Conservation (phyloP, 495 filamentous ascomycete species). For the Trichoderma erinaceum region DNA sequence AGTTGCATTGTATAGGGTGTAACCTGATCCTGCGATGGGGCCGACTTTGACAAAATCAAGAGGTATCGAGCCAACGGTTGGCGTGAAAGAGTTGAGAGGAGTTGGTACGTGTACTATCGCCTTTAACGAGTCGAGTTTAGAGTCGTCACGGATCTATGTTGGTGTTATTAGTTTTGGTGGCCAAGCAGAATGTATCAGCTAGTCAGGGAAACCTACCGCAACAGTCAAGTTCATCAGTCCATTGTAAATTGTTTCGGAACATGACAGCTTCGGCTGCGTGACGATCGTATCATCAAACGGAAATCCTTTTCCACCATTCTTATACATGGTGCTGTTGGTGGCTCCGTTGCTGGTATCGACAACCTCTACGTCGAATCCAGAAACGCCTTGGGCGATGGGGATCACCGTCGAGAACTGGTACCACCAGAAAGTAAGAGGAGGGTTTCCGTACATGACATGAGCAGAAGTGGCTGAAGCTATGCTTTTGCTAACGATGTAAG, state of each 20-base stretch:
- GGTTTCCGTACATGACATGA: constrained; percentile 14
- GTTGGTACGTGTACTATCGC: background rate
- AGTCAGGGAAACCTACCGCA: background rate
- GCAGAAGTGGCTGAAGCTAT: background rate
- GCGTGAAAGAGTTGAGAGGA: background rate
- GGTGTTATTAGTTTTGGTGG: background rate
- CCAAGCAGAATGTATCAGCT: background rate
- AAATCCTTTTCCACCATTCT: constrained; percentile 18
- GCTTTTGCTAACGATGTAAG: background rate
- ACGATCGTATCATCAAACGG: constrained; percentile 16
- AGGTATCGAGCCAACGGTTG: background rate
- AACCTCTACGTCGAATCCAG: constrained; percentile 18
- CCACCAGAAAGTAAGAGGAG: constrained; percentile 8
- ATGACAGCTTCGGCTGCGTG: background rate
- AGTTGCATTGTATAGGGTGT: background rate
- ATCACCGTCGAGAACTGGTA: constrained; percentile 15
- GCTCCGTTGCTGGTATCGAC: constrained; percentile 6
- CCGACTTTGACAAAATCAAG: background rate
- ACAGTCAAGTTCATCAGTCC: constrained; percentile 5
- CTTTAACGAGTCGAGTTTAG: background rate
- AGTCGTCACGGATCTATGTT: constrained; percentile 11
- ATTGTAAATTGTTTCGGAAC: background rate
- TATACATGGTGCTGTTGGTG: constrained; percentile 5
- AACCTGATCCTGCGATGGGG: background rate
- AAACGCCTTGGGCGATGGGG: constrained; percentile 11